phyloP scores from a whole-genome alignment of 768 basidiomycete species.

The Mycena sanguinolenta region DNA sequence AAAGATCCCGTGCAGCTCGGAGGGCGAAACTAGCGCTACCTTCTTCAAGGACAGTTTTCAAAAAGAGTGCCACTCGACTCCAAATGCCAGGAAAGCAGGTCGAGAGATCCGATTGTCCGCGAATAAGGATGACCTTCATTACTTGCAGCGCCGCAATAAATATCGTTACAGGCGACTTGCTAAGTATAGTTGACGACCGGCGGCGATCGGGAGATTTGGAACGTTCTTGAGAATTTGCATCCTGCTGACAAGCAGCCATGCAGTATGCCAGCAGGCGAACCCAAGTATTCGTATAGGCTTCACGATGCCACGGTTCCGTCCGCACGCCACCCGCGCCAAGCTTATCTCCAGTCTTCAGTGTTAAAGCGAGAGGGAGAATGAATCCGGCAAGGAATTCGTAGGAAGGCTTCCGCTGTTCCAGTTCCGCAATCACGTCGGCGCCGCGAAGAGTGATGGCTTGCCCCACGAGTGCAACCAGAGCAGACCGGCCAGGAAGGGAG shows the following conservation, averaged over 20 bases:
- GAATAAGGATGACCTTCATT: slow-evolving; percentile 75
- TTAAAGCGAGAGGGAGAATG: slow-evolving; percentile 71
- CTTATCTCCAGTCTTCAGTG: slow-evolving; percentile 64
- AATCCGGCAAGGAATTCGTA: slow-evolving; percentile 75
- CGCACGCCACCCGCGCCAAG: slow-evolving; percentile 55
- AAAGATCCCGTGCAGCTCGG: slow-evolving; percentile 51
- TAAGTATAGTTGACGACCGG: slow-evolving; percentile 39
- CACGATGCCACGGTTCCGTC: slow-evolving; percentile 62
- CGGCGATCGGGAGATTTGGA: slow-evolving; percentile 61
- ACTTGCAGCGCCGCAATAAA: slow-evolving; percentile 72
- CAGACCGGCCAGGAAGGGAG: slow-evolving; percentile 54
- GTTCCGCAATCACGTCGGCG: slow-evolving; percentile 64
- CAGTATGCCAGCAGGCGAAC: slow-evolving; percentile 71
- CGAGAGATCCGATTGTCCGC: slow-evolving; percentile 73
- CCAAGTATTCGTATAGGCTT: slow-evolving; percentile 66
- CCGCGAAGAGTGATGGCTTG: slow-evolving; percentile 64
- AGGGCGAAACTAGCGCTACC: slow-evolving; percentile 76
- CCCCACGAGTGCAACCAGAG: slow-evolving; percentile 56
- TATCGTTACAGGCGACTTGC: slow-evolving; percentile 52
- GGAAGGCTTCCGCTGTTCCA: slow-evolving; percentile 69
- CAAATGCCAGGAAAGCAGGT: slow-evolving; percentile 69
- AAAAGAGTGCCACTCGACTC: slow-evolving; percentile 68
- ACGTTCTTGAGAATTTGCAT: slow-evolving; percentile 50
- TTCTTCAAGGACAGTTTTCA: slow-evolving; percentile 64
- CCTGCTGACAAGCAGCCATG: slow-evolving; percentile 63